phyloP scores from a whole-genome alignment of 1,284 basidiomycete species.

The Kwoniella shivajii region DNA sequence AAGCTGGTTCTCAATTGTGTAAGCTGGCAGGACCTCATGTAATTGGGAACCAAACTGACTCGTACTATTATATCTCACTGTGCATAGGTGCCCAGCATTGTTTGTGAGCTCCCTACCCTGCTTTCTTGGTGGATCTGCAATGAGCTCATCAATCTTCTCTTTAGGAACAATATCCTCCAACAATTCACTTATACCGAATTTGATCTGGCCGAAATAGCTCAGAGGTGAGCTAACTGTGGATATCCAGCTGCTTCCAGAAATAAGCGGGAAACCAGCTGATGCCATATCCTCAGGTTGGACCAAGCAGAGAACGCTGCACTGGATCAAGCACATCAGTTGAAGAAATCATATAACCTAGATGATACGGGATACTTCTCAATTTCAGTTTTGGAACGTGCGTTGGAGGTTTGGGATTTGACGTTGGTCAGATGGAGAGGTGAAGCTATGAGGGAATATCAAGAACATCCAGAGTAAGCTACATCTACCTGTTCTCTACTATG shows the following conservation, averaged over 20 bases:
- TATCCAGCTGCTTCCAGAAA: slow-evolving; percentile 29
- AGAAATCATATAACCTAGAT: slow-evolving; percentile 77
- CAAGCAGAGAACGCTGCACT: slow-evolving; percentile 54
- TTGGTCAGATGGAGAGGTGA: slow-evolving; percentile 83
- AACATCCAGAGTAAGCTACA: slow-evolving; percentile 69
- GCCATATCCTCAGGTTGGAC: slow-evolving; percentile 51
- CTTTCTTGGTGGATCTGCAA: too few relatives aligned
- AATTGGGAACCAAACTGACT: not conserved
- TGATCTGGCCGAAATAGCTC: slow-evolving; percentile 80
- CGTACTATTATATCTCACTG: not conserved
- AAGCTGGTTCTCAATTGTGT: slow-evolving; percentile 54
- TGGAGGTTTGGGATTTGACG: slow-evolving; percentile 78
- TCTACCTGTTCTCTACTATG: not conserved
- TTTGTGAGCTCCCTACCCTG: slow-evolving; percentile 31
- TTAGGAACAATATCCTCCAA: slow-evolving; percentile 57
- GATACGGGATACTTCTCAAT: slow-evolving; percentile 88
- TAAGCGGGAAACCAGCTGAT: not conserved
- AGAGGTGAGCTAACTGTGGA: slow-evolving; percentile 50
- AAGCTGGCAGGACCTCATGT: slow-evolving; percentile 17
- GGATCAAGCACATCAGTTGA: slow-evolving; percentile 40
- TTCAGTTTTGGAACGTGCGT: slow-evolving; percentile 57
- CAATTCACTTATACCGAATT: slow-evolving; percentile 67
- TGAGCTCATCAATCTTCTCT: not conserved
- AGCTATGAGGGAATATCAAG: slow-evolving; percentile 74
- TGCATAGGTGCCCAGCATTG: slow-evolving; percentile 55